Base-by-base conservation (phyloP, 2,329 filamentous ascomycete species). In the Tolypocladium tundrense region DNA sequence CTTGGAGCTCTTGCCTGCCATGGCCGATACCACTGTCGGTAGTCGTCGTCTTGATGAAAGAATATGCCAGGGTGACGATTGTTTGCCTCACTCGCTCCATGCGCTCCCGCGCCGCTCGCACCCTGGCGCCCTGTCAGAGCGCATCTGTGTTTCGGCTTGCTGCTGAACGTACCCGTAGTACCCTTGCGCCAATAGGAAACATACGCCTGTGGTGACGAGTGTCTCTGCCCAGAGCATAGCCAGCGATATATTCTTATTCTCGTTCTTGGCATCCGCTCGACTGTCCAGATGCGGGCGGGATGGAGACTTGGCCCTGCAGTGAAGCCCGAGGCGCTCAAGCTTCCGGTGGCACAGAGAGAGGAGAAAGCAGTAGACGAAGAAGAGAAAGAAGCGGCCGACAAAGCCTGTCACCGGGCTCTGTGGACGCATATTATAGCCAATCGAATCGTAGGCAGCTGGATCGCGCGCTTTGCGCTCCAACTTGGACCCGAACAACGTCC, bases 151-250 rank as follows among this genome's bases (percentile, higher is more conserved):
- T 9, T 10, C 16, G 48, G 39, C 9, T 42, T 31, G 33, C 9
- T 6, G 19, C 9, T 42, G 37, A 19, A 57, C 54, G 21, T 58
- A 69, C 67, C 58, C 57, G 10, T 58, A 37, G 14, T 63, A 59
- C 0, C 65, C 66, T n/a, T 69, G 66, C 0, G 62, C 60, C 5
- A 67, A 14, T 4, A 67, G 14, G 39, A 66, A 64, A 10, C 51
- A 53, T 1, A 54, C 59, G 2, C 59, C 56, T 0, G 56, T 57
- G 2, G 54, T 53, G 2, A 62, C 31, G 5, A 67, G 16, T 1
- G 55, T 42, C 24, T 63, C 60, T 13, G 60, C 50, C 59, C 58
- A 66, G 2, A 57, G 10, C 3, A 62, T 14, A 4, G 58, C 31
- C 10, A 55, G n/a, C 40, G 45, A 59, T 14, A 3, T 4, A 11